phyloP scores from a whole-genome alignment of 1,284 basidiomycete genomes.

The Waitea zeae region DNA sequence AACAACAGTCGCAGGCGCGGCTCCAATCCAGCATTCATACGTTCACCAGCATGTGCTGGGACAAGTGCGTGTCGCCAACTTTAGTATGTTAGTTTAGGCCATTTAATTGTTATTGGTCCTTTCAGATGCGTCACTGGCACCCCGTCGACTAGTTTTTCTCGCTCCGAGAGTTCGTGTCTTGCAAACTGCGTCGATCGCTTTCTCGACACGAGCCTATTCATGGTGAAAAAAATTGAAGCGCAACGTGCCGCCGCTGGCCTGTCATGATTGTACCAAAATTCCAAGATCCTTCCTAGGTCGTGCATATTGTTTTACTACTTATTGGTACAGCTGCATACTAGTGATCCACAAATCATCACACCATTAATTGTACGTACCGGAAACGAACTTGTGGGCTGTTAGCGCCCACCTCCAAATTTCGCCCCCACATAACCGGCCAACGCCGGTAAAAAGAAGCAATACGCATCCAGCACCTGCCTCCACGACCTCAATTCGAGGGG shows the following conservation, averaged over 20 bases:
- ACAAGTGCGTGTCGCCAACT: constrained; percentile 48
- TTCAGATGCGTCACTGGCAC: constrained; percentile 71
- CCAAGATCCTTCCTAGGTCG: too few species aligned
- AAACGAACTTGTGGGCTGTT: too few species aligned
- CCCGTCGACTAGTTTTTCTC: constrained; percentile 73
- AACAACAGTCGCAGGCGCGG: constrained; percentile 75
- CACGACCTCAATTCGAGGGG: constrained; percentile 35
- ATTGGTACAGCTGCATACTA: too few species aligned
- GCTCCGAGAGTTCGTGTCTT: constrained; percentile 73
- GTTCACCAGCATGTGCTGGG: constrained; percentile 73
- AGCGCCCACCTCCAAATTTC: constrained; percentile 16
- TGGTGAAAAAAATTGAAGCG: constrained; percentile 70
- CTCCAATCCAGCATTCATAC: constrained; percentile 56
- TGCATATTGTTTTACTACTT: too few species aligned
- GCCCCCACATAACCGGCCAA: constrained; percentile 33
- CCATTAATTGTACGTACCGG: too few species aligned
- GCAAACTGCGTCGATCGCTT: constrained; percentile 90
- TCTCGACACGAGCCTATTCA: constrained; percentile 79
- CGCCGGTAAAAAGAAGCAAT: constrained; percentile 52
- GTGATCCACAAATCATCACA: too few species aligned
- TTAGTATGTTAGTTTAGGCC: constrained; percentile 6
- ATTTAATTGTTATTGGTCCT: background rate
- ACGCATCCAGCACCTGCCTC: constrained; percentile 44
- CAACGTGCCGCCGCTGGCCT: constrained; percentile 16
- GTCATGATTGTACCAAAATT: too few species aligned